phyloP scores from a whole-genome alignment of 768 basidiomycete species.

The Xerocomus spinulosus region DNA sequence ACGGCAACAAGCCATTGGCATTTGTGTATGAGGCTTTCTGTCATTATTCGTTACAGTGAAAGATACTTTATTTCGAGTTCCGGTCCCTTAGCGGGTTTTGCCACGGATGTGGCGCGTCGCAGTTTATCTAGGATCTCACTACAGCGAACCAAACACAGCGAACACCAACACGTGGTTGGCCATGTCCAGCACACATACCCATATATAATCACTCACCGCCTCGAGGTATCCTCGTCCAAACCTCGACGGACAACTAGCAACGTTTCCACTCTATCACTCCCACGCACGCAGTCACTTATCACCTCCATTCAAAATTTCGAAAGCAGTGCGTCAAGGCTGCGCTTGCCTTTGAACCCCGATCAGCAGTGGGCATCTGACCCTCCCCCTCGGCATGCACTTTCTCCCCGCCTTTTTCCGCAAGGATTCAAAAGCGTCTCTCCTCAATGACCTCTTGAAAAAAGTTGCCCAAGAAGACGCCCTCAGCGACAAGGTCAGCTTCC shows the following conservation, averaged over 20 bases:
- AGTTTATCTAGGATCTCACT: too few relatives aligned
- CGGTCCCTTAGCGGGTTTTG: too few relatives aligned
- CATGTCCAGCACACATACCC: background rate
- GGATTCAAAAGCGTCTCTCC: conserved; percentile 21
- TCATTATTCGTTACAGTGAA: too few relatives aligned
- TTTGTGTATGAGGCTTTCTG: too few relatives aligned
- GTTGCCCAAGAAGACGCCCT: conserved; percentile 19
- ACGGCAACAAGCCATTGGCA: too few relatives aligned
- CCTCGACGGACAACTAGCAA: conserved; percentile 11
- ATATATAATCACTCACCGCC: conserved; percentile 13
- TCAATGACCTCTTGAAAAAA: conserved; percentile 22
- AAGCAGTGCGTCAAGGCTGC: conserved; percentile 15
- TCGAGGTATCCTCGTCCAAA: conserved; percentile 13
- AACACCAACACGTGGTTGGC: background rate
- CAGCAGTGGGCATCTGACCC: background rate
- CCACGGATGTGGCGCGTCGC: too few relatives aligned
- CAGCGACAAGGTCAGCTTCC: conserved; percentile 20
- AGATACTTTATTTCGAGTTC: too few relatives aligned
- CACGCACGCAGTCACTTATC: conserved; percentile 1
- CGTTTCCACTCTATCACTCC: conserved; percentile 9
- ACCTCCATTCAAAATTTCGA: conserved; percentile 1
- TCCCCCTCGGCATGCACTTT: conserved; percentile 23
- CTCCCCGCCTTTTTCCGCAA: conserved; percentile 26
- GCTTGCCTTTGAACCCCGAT: conserved; percentile 11
- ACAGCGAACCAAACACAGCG: too few relatives aligned